These are phyloP conservation scores for Phytophthora melonis DNA, from an alignment of 352 stramenopile species.

Conservation along the genomic window DNA sequence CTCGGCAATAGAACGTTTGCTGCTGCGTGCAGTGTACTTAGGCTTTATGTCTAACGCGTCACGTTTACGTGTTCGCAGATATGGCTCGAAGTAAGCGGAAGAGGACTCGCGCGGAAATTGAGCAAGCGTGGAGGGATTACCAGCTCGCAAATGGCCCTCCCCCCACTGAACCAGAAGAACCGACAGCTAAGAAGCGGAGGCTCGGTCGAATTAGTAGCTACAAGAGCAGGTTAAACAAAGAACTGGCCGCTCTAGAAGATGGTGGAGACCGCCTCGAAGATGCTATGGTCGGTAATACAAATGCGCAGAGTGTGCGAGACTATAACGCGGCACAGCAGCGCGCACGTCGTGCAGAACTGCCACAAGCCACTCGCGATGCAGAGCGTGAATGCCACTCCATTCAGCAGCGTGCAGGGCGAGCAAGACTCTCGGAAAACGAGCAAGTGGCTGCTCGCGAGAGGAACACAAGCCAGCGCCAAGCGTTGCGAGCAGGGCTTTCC, in stretches of 20 bases:
- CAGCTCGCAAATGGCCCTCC: background rate
- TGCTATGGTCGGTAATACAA: background rate
- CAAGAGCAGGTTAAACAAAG: background rate
- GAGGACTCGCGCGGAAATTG: background rate
- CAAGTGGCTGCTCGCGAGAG: background rate
- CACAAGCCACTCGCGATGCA: background rate
- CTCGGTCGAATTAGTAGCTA: background rate
- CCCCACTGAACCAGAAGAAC: background rate
- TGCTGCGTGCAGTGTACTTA: slow-evolving; percentile 10
- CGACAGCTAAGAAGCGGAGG: background rate
- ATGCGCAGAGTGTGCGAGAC: background rate
- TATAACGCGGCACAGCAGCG: background rate
- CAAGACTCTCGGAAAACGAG: background rate
- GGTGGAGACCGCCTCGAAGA: background rate
- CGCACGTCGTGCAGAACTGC: background rate
- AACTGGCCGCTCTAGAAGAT: background rate
- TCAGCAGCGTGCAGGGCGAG: background rate
- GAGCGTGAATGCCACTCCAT: background rate
- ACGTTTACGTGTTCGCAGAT: slow-evolving; percentile 1
- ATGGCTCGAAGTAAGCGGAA: slow-evolving; percentile 6
- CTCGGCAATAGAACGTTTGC: background rate
- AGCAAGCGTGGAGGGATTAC: background rate
- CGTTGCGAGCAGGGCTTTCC: background rate
- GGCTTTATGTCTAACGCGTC: slow-evolving; percentile 14
- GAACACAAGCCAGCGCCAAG: background rate